phyloP scores from a whole-genome alignment of 345 rosid genomes.

The Leavenworthia alabamica region DNA sequence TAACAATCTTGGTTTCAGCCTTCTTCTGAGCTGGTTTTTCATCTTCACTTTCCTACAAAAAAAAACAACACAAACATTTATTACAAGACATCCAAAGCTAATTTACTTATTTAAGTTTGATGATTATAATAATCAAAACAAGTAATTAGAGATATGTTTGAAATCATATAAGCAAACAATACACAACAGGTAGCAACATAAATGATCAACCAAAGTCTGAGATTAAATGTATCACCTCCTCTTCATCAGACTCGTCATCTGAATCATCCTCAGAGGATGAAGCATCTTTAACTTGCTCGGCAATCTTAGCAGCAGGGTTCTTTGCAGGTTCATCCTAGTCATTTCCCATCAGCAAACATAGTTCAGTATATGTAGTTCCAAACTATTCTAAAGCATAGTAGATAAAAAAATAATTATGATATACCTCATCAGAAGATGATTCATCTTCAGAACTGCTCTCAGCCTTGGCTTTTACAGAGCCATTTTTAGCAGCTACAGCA shows the following conservation, averaged over 20 bases:
- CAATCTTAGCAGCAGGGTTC: constrained; percentile 23
- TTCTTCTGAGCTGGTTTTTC: constrained; percentile 45
- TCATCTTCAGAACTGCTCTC: constrained; percentile 42
- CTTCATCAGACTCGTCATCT: constrained; percentile 29
- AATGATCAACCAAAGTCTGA: background rate
- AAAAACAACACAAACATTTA: no score
- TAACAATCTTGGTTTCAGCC: constrained; percentile 29
- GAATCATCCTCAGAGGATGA: constrained; percentile 29
- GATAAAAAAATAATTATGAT: background rate
- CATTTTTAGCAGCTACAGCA: constrained; percentile 36
- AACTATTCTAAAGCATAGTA: background rate
- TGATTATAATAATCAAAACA: no score
- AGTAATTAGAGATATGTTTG: background rate
- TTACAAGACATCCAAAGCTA: no score
- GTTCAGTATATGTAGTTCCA: background rate
- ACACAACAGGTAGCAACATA: background rate
- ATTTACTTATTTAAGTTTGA: no score
- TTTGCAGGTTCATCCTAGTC: constrained; percentile 37
- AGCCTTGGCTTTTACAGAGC: constrained; percentile 33
- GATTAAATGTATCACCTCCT: constrained; percentile 9
- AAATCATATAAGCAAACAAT: no score
- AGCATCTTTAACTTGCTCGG: constrained; percentile 25
- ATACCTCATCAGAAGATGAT: constrained; percentile 36
- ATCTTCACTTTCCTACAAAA: constrained; percentile 40
- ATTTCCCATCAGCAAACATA: background rate